Base-by-base conservation (phyloP, 306 rosid genomes). In the Casuarina glauca region DNA sequence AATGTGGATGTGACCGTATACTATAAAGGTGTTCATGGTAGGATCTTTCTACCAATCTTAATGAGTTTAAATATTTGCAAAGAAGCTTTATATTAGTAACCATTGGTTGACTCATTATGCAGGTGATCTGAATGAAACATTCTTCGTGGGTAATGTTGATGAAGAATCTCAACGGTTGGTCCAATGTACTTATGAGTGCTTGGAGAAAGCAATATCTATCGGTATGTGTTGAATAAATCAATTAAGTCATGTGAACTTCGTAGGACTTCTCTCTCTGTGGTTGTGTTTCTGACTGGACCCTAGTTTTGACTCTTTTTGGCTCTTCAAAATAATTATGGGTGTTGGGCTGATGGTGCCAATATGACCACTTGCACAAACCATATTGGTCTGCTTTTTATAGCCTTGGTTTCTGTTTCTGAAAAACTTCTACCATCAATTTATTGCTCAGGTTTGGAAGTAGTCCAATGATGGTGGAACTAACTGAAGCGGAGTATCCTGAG, bases 81-180 rank as follows among this genome's bases (percentile, higher is more conserved):
- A 57, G 72, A 51, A 62, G 41, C 20, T 70, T 46, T 13, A 35
- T 50, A 9, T 39, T 32, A 26, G 32, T 73, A 73, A 74, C 48
- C 70, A 20, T 36, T 54, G 11, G 72, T 52, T 50, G 78, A 71
- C 72, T 84, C 71, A 53, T 77, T 66, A 50, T 82, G 69, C 88
- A 95, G 99, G 87, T 84, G 99, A 95, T 91, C 96, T 95, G 61
- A 95, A 95, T 75, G 99, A 93, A 62, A 95, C 99, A 49, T 93
- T 87, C 90, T 95, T 93, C 42, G 97, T 95, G 81, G 99, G 99
- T 78, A 93, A 91, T 77, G 97, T 95, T 78, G 94, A 93, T 41
- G 97, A 95, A 81, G 99, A 91, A 85, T 89, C 94, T 74, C 79
- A 52, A 43, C 82, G 85, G 85, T 83, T 95, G 61, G 97, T 95